Base-by-base conservation (phyloP, 1,284 basidiomycete species). In the Sporisorium scitamineum region DNA sequence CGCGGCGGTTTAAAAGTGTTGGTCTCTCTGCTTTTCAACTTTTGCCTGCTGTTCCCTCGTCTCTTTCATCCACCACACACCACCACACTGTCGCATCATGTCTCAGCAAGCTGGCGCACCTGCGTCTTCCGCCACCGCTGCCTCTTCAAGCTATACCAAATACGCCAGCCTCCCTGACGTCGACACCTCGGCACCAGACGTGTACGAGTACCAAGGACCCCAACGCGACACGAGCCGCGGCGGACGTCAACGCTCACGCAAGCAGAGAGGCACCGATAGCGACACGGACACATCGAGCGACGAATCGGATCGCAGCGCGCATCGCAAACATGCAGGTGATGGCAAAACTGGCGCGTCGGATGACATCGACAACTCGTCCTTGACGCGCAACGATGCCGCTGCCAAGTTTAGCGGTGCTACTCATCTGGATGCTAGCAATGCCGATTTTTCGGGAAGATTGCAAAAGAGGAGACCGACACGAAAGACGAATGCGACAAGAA, bases 111-210 rank as follows among this genome's bases (percentile, higher is more conserved):
- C 55, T n/a, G 27, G 42, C n/a, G 22, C 44, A 8, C 54, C 57
- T 32, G 10, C 54, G 2, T 47, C 48, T 1, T 37, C 52, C 2
- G 45, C 29, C 7, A 26, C 47, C 6, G 48, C 59, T 29, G 18
- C 50, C 4, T 34, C 54, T 2, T 34, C 54, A 20, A 66, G 50
- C 54, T 65, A 70, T 14, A 61, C 62, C 48, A 74, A 74, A 51
- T 74, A 74, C 50, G 61, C 71, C 58, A 74, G 59, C 53, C 71
- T 74, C 7, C 71, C 71, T 0, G 71, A 74, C 61, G 63, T 74
- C 48, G 71, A 74, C 39, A 62, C 58, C 26, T 64, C 61, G 1
- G 66, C 65, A n/a, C 71, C 71, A 1, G 71, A 74, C 59, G 71
- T 74, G n/a, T 74, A 65, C 59, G 71, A 74, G 37, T 65, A 61